Evolutionary conservation across 1,284 basidiomycete species (phyloP), one percentile per base, ranked within the genome.

Genomic region (Lentinula novae-zelandiae): DNA sequence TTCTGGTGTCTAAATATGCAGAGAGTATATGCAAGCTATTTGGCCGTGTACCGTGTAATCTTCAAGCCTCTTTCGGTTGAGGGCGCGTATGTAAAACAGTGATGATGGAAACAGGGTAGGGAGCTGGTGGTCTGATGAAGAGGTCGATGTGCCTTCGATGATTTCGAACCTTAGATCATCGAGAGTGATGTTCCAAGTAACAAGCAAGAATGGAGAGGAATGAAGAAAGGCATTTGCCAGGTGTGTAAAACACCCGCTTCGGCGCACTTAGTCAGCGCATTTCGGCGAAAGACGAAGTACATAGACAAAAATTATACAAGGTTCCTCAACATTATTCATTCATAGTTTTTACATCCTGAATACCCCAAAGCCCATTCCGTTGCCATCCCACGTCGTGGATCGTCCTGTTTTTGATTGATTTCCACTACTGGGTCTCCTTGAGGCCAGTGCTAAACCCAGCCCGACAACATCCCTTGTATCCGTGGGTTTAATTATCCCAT

Each of bases 381-480:
- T 80, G 10, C 90, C 90, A 67, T 92, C 87, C 83, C 90, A 90
- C 17, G 86, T 88, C 39, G 82, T 34, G 12, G 15, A 8, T 60
- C 63, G 31, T 58, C 60, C 22, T 66, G 60, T 42, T 67, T 72
- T 48, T 70, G 67, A 5, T 58, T 49, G 12, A 38, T 12, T 38
- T 38, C 4, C 22, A 27, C 27, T 27, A 27, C 27, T 27, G 20
- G 52, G 70, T 62, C 76, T 73, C 58, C 87, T 76, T 20, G 84
- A 83, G 33, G 90, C 86, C 15, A 97, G 78, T 17, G 88, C 89
- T 31, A 98, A 82, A 9, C 87, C 92, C 2, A 98, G 80, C 3
- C 94, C 95, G 52, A 97, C 82, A 0, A 91, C 86, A 73, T 94
- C 89, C 53, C 95, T 81, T 0, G 95, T 98, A 71, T 98, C 95